Conservation (phyloP, 2,329 filamentous ascomycete species). For the Parascedosporium putredinis region DNA sequence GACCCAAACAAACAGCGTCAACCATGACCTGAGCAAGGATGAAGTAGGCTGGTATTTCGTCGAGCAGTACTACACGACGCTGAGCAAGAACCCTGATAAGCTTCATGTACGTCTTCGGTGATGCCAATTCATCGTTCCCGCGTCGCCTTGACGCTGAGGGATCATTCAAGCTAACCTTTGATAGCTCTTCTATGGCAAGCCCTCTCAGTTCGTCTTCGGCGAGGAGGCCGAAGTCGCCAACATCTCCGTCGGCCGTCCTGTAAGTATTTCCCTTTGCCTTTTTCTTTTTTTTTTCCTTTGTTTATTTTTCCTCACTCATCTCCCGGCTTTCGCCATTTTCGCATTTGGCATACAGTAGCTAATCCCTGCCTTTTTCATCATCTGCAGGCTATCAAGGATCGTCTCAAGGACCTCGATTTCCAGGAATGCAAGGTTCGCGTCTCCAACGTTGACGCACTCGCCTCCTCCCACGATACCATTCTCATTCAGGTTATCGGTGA, state of each 20-base stretch:
- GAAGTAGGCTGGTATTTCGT: slow-evolving; percentile 99
- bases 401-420: slow-evolving; percentile 86
- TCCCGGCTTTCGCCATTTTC: slow-evolving; percentile 8
- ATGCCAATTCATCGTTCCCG: neutral
- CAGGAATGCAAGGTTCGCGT: slow-evolving; percentile 98
- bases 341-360: neutral
- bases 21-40: slow-evolving; percentile 60
- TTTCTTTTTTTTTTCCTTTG: too few relatives aligned
- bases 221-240: slow-evolving; percentile 80
- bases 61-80: slow-evolving; percentile 96
- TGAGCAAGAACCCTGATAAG: slow-evolving; percentile 90
- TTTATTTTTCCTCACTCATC: slow-evolving; percentile 5
- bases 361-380: slow-evolving; percentile 3
- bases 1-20: slow-evolving; percentile 21
- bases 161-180: neutral
- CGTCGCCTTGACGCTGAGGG: neutral
- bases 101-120: slow-evolving; percentile 55
- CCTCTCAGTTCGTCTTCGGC: slow-evolving; percentile 88
- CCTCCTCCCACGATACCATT: slow-evolving; percentile 82
- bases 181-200: slow-evolving; percentile 89
- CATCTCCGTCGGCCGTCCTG: slow-evolving; percentile 79
- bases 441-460: slow-evolving; percentile 94
- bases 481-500: slow-evolving; percentile 97
- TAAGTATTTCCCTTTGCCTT: slow-evolving; percentile 25
- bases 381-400: slow-evolving; percentile 75